Percentiles rank a stretch among this genome's conserved stretches.
phyloP scores from a whole-genome alignment of 805 yeast genomes.

The Metschnikowia henanensis region DNA sequence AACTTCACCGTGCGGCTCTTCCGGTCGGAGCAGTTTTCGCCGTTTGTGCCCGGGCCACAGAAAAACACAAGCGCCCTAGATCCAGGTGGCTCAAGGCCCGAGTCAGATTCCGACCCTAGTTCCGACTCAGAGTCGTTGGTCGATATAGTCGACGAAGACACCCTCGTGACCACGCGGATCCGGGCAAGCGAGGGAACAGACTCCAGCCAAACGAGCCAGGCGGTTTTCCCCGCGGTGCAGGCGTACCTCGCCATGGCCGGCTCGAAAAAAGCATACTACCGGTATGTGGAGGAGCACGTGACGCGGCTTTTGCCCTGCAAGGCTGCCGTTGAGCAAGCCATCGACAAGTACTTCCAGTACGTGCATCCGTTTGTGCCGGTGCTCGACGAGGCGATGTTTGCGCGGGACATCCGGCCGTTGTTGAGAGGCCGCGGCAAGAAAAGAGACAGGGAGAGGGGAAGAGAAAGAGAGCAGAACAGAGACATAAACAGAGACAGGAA shows the following conservation, averaged over 20 bases:
- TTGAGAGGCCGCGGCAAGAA: constrained; percentile 18
- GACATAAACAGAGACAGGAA: constrained; percentile 10
- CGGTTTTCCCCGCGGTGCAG: constrained; percentile 17
- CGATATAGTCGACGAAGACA: constrained; percentile 27
- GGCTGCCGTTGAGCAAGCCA: constrained; percentile 24
- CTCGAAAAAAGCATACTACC: constrained; percentile 26
- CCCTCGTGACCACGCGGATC: constrained; percentile 29
- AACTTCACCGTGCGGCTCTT: constrained; percentile 34
- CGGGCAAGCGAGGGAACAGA: constrained; percentile 12
- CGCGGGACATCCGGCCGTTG: constrained; percentile 25
- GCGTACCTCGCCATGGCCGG: constrained; percentile 22
- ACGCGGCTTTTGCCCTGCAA: constrained; percentile 32
- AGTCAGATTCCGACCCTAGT: constrained; percentile 3
- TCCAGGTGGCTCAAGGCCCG: background rate
- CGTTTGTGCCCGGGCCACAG: constrained; percentile 24
- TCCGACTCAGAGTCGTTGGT: constrained; percentile 16
- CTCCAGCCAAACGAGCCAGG: no score
- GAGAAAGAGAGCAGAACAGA: no score
- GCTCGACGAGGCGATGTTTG: constrained; percentile 29
- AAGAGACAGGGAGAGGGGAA: background rate
- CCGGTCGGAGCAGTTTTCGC: constrained; percentile 34
- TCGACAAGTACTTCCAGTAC: constrained; percentile 36
- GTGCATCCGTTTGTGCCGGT: constrained; percentile 42
- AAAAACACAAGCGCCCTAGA: background rate
- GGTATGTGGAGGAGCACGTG: constrained; percentile 28